Base-by-base conservation (phyloP, 1,139 yeast species). In the Saccharomyces hybrid region DNA sequence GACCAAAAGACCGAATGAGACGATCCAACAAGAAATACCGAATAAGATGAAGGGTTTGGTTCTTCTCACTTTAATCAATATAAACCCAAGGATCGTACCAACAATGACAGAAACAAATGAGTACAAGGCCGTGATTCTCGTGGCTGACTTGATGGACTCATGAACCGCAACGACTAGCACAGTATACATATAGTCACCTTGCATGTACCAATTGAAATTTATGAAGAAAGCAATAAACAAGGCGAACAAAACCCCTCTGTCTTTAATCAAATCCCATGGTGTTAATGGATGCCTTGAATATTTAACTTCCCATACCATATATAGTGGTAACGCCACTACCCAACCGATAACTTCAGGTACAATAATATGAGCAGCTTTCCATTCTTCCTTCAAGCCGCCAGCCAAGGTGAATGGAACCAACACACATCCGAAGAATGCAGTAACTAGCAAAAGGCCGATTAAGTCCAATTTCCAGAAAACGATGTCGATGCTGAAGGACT, bases 171-270 rank as follows among this genome's bases (percentile, higher is more conserved):
- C 88, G 51, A 78, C 63, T 55, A 84, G 71, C 29, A 83, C 83
- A 0, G 88, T 78, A 68, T 79, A 83, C 76, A 84, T 73, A 66
- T 73, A 84, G 61, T 81, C 86, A 64, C 83, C 84, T 58, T 84
- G 87, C 83, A 83, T 79, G 69, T 79, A 78, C 83, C 84, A 83
- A 49, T 80, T 70, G 63, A 81, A 76, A 68, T 82, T 75, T 60
- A 82, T 76, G 56, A 80, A 71, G 55, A 81, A 67, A 28, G 80
- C 86, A 59, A 84, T 76, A 49, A 70, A 59, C 48, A 77, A 58
- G 61, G 87, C 84, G 60, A 84, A 78, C 72, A 81, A 79, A 20
- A 84, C 81, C 58, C 86, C 85, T 59, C 87, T 76, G 64, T 83
- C 84, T 57, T 71, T 78, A 68, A 84, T 65, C 58, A 82, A 74